Evolutionary conservation across 768 basidiomycete species (phyloP), one percentile per base, ranked within the genome.

Genomic region (Suillus sp.): DNA sequence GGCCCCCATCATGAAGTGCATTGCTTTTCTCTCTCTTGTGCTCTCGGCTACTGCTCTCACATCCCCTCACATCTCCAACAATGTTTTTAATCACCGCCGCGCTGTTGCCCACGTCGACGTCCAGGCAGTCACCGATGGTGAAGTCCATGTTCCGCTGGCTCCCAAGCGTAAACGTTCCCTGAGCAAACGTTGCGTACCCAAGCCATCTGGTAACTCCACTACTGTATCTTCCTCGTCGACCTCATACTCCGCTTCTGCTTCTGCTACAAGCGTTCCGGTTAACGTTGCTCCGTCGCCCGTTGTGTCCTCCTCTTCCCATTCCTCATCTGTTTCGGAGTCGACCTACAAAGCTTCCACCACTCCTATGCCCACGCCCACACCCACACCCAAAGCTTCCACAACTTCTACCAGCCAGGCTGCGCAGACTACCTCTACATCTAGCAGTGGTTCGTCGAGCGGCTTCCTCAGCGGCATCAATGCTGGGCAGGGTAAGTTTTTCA

Each of bases 391-490:
- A 9, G 20, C 61, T n/a, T 8, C 60, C 18, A 1, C 60, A 32
- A 20, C 47, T 30, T 42, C 65, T n/a, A 64, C 59, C 13, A 62
- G 30, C 7, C 9, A 59, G 45, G 18, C 60, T 38, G 6, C 71
- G 1, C 67, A 68, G 16, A 67, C 70, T 16, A n/a, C 67, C 0
- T 43, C 72, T 8, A 47, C 67, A n/a, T 38, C 61, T 22, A 53
- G 18, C 43, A 61, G 57, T 16, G 27, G 66, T 57, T 27, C 25
- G 1, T 18, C 56, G 11, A 18, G 10, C 25, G 78, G 80, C 68
- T 85, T 76, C 72, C 67, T 86, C 73, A 61, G 50, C 27, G 86
- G 86, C 22, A 79, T 76, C 0, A 82, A 87, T 62, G 67, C 68
- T 2, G 88, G 89, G 20, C 70, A 86, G 62, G 85, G 81, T 77